phyloP scores from a whole-genome alignment of 192 early-diverging fungal species.

The Phycomyces blakesleeanus region DNA sequence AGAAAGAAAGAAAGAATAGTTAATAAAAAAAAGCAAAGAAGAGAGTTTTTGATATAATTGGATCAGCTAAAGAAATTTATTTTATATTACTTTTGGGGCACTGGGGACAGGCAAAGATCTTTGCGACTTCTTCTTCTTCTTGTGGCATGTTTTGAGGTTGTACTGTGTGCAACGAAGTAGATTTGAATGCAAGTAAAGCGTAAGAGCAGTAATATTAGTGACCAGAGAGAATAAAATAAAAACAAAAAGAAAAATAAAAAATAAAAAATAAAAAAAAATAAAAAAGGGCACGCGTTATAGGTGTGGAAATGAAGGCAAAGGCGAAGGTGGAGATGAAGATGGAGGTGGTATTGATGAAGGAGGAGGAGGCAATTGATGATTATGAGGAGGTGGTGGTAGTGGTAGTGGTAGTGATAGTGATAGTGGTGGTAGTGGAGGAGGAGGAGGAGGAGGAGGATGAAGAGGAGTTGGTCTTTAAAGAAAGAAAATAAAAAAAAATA shows the following conservation, averaged over 20 bases:
- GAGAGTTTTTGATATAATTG: slow-evolving; percentile 7
- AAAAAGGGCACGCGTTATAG: background rate
- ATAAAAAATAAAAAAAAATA: too few species aligned
- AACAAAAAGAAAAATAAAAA: too few species aligned
- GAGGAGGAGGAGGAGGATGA: background rate
- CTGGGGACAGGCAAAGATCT: slow-evolving; percentile 30
- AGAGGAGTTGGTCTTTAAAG: slow-evolving; percentile 5
- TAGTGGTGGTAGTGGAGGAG: too few species aligned
- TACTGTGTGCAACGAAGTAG: background rate
- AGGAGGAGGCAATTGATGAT: too few species aligned
- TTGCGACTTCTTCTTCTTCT: slow-evolving; percentile 16
- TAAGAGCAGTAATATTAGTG: slow-evolving; percentile 1
- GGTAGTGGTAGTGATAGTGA: too few species aligned
- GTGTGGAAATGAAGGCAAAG: too few species aligned
- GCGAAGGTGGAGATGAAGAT: too few species aligned
- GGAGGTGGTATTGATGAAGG: too few species aligned
- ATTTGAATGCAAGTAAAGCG: background rate
- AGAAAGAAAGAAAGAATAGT: background rate
- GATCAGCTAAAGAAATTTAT: background rate
- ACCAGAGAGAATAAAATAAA: too few species aligned
- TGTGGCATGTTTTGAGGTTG: background rate
- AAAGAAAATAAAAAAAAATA: too few species aligned
- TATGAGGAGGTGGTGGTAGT: too few species aligned
- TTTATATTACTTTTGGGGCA: slow-evolving; percentile 32
- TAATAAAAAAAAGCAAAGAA: slow-evolving; percentile 6